Evolutionary conservation across 441 rosid species (phyloP).

Genomic region (Codiaeum variegatum): DNA sequence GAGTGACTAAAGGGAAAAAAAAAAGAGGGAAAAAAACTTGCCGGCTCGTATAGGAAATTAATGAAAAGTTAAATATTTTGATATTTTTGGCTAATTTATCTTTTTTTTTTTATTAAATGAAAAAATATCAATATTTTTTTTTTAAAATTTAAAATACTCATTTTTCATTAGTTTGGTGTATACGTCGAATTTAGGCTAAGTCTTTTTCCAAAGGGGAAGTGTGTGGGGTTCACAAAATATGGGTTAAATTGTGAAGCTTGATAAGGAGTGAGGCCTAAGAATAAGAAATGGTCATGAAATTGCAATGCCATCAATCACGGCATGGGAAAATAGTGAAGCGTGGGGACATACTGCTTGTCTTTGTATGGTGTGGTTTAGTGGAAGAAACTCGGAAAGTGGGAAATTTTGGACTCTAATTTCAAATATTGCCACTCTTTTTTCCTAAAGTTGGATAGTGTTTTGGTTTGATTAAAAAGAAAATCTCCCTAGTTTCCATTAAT

Average conservation of each 20-base stretch:
- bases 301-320: constrained; percentile 28
- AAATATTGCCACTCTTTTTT: constrained; percentile 15
- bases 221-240: constrained; percentile 26
- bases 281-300: constrained; percentile 16
- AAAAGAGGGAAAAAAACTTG: too few species aligned
- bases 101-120: too few species aligned
- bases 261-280: constrained; percentile 22
- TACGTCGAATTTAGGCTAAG: too few species aligned
- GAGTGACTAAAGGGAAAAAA: constrained; percentile 39
- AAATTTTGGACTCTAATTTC: constrained; percentile 17
- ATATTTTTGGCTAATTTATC: too few species aligned
- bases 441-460: constrained; percentile 8
- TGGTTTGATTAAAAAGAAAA: too few species aligned
- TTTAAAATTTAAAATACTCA: too few species aligned
- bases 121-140: too few species aligned
- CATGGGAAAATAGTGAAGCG: constrained; percentile 9
- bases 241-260: constrained; percentile 2
- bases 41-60: too few species aligned
- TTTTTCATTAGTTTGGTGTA: too few species aligned
- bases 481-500: too few species aligned
- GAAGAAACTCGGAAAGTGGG: neutral
- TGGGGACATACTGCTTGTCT: constrained; percentile 18
- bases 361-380: neutral
- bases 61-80: too few species aligned
- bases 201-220: too few species aligned